Percentiles rank a stretch among this genome's conserved stretches.
Conservation (phyloP, 805 yeast genomes). For the Peterozyma toletana region DNA sequence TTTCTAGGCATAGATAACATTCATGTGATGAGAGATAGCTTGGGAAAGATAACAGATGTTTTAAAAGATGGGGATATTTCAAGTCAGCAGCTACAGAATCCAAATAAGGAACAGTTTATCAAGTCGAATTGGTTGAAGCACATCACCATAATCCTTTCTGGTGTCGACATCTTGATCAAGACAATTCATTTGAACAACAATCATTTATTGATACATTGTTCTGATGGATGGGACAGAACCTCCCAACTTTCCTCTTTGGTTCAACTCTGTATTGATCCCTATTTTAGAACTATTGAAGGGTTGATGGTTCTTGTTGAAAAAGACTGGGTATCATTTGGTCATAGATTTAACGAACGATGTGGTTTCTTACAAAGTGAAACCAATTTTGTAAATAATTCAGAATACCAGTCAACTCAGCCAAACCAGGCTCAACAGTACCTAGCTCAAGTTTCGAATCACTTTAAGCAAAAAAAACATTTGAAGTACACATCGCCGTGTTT, state of each 20-base stretch:
- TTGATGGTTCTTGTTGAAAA: conserved; percentile 81
- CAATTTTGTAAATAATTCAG: conserved; percentile 36
- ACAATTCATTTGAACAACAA: conserved; percentile 79
- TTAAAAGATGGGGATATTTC: conserved; percentile 63
- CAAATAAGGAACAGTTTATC: conserved; percentile 48
- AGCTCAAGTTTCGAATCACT: conserved; percentile 41
- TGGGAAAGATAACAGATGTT: conserved; percentile 53
- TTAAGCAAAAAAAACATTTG: conserved; percentile 39
- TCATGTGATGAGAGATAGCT: conserved; percentile 88
- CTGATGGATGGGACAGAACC: conserved; percentile 99
- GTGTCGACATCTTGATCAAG: conserved; percentile 72
- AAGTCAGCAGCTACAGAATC: conserved; percentile 21
- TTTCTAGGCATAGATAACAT: conserved; percentile 92
- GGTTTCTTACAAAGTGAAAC: conserved; percentile 63
- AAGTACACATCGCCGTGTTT: conserved; percentile 84
- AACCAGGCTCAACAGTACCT: conserved; percentile 36
- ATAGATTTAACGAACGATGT: conserved; percentile 75
- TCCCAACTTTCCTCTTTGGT: conserved; percentile 81
- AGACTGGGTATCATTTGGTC: conserved; percentile 95
- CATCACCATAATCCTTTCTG: conserved; percentile 57
- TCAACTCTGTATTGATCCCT: conserved; percentile 86
- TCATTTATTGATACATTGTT: conserved; percentile 84
- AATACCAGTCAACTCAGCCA: conserved; percentile 18
- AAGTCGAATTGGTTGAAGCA: conserved; percentile 79
- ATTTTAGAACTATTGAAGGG: conserved; percentile 80